Evolutionary conservation across 257 asterid species (phyloP), one percentile per base, ranked within the genome.

Genomic region (Echites panduratus): DNA sequence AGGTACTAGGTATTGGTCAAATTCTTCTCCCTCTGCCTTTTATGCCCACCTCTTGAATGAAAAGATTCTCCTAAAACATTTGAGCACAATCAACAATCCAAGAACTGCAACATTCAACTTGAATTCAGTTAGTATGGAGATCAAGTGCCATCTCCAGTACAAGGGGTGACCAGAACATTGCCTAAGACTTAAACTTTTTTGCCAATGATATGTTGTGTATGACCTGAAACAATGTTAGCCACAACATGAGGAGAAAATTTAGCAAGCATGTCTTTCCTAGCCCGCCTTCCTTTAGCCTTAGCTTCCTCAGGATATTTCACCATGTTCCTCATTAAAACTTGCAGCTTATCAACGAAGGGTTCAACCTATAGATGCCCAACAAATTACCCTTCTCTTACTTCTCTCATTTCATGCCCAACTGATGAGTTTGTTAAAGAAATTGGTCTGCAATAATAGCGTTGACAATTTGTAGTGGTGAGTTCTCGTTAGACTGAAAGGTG

Each of bases 341-440:
- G 91, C 75, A 93, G 84, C 86, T 81, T 70, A 61, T 82, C 82
- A 67, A 68, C 86, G 19, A 88, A 85, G 32, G 97, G 98, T 81
- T 93, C 97, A 0, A 92, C 96, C 97, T 96, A 89, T 43, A 89
- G 41, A 80, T 93, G 97, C 56, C 97, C 97, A 76, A 79, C 76
- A 72, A 90, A 93, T 5, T 97, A 90, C 7, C 92, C 97, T 50
- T 89, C 92, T 54, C 41, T 50, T 14, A 90, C 96, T 74, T 84
- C 89, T 69, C 87, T 87, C 92, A 85, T 84, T 4, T 87, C 81
- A 69, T 80, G 89, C 57, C n/a, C n/a, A n/a, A n/a, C n/a, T n/a
- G n/a, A n/a, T n/a, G n/a, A n/a, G n/a, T n/a, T n/a, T n/a, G n/a
- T n/a, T n/a, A n/a, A n/a, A n/a, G n/a, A n/a, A n/a, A n/a, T n/a